Percentiles rank a stretch among this genome's conserved stretches.
phyloP scores from a whole-genome alignment of 140 eudicot species.

The Oenanthe javanica region DNA sequence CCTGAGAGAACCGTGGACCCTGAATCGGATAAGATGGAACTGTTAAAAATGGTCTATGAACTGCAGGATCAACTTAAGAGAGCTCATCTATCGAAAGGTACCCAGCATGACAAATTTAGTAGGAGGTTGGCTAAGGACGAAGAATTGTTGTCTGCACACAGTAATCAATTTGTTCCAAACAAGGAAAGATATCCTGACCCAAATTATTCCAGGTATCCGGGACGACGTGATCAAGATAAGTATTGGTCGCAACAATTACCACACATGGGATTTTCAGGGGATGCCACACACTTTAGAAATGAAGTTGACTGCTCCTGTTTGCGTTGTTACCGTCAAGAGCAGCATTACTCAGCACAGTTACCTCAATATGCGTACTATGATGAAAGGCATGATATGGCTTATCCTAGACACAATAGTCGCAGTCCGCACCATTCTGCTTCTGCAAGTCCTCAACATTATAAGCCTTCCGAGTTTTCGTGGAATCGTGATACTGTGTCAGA shows the following conservation, averaged over 20 bases:
- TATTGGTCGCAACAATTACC: constrained; percentile 13
- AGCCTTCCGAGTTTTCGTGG: constrained; percentile 34
- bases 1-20: constrained; percentile 26
- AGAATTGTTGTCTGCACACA: constrained; percentile 21
- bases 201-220: constrained; percentile 13
- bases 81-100: constrained; percentile 26
- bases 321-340: constrained; percentile 41
- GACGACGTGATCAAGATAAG: constrained; percentile 21
- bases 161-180: constrained; percentile 18
- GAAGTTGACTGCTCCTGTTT: constrained; percentile 38
- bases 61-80: constrained; percentile 60
- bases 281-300: constrained; percentile 29
- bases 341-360: constrained; percentile 49
- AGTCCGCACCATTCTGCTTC: constrained; percentile 27
- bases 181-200: constrained; percentile 23
- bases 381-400: constrained; percentile 24
- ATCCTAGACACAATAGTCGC: constrained; percentile 16
- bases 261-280: constrained; percentile 56
- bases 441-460: constrained; percentile 38
- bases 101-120: constrained; percentile 11
- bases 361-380: constrained; percentile 35
- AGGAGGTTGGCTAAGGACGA: constrained; percentile 19
- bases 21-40: constrained; percentile 40
- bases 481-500: constrained; percentile 26
- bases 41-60: constrained; percentile 58